Conservation (phyloP, 208 protist genomes). For the Trypanosoma scelopori region DNA sequence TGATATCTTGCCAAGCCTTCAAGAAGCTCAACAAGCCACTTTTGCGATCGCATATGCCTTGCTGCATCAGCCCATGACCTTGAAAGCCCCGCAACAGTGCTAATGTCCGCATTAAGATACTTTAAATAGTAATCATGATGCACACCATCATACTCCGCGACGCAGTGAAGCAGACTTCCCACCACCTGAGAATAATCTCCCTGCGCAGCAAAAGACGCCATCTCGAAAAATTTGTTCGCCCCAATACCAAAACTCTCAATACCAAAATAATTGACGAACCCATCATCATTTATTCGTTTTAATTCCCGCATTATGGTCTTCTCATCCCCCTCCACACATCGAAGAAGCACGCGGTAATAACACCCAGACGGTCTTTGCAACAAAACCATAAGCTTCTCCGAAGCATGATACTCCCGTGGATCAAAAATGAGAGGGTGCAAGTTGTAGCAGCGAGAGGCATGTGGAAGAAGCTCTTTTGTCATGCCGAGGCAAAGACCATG, state of each 20-base stretch:
- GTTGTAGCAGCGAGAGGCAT: constrained; percentile 80
- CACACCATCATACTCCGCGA: constrained; percentile 63
- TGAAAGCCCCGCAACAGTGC: constrained; percentile 41
- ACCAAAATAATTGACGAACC: constrained; percentile 89
- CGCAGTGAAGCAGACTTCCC: constrained; percentile 52
- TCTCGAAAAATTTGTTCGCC: constrained; percentile 56
- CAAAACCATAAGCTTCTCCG: constrained; percentile 19
- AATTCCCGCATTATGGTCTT: constrained; percentile 31
- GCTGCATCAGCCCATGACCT: constrained; percentile 47
- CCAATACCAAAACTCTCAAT: constrained; percentile 65
- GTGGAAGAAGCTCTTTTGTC: constrained; percentile 71
- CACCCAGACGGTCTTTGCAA: constrained; percentile 29
- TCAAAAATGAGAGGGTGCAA: constrained; percentile 78
- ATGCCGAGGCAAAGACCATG: constrained; percentile 65
- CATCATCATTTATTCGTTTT: constrained; percentile 27
- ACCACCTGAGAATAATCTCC: constrained; percentile 40
- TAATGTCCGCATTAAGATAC: constrained; percentile 64
- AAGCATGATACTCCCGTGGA: constrained; percentile 42
- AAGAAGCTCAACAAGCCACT: constrained; percentile 30
- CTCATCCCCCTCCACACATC: constrained; percentile 55
- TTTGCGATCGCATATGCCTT: constrained; percentile 33
- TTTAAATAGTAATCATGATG: constrained; percentile 58
- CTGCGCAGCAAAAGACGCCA: constrained; percentile 40
- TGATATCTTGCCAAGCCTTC: constrained; percentile 38
- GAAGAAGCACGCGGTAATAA: constrained; percentile 64